A percentile compares a stretch with the other conserved stretches of the same genome.
phyloP scores from a whole-genome alignment of 257 asterid species.

The Solanum dulcamara region DNA sequence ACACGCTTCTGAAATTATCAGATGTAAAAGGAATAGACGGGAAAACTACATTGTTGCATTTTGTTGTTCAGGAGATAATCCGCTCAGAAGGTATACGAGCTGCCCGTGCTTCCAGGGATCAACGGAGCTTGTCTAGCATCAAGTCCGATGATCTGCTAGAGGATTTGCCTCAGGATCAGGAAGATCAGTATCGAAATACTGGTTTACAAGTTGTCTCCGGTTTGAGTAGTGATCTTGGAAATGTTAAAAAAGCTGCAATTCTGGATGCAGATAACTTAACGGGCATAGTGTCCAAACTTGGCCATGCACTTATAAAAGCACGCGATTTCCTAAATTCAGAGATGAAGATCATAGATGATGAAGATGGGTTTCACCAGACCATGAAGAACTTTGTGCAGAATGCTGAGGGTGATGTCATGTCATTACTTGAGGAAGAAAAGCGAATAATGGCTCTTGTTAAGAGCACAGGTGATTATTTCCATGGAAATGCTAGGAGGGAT shows the following conservation, averaged over 20 bases:
- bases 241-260: conserved; percentile 64
- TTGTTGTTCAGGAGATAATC: conserved; percentile 83
- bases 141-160: conserved; percentile 33
- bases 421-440: conserved; percentile 74
- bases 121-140: conserved; percentile 27
- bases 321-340: conserved; percentile 47
- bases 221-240: conserved; percentile 57
- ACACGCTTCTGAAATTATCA: conserved; percentile 69
- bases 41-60: conserved; percentile 76
- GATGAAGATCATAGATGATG: conserved; percentile 35
- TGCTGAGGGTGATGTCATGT: conserved; percentile 52
- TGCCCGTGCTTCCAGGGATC: conserved; percentile 44
- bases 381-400: conserved; percentile 48
- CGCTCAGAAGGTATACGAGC: conserved; percentile 85
- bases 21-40: conserved; percentile 92
- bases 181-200: conserved; percentile 39
- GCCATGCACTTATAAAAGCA: conserved; percentile 37
- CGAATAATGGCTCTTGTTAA: conserved; percentile 73
- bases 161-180: conserved; percentile 28
- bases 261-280: conserved; percentile 54
- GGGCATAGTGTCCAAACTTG: conserved; percentile 48
- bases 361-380: conserved; percentile 48
- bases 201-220: conserved; percentile 68
- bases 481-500: conserved; percentile 70
- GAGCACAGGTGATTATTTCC: conserved; percentile 80